These are phyloP conservation scores for Suhomyces bokatorum DNA, from an alignment of 1,139 yeast species.

Conservation along the genomic window DNA sequence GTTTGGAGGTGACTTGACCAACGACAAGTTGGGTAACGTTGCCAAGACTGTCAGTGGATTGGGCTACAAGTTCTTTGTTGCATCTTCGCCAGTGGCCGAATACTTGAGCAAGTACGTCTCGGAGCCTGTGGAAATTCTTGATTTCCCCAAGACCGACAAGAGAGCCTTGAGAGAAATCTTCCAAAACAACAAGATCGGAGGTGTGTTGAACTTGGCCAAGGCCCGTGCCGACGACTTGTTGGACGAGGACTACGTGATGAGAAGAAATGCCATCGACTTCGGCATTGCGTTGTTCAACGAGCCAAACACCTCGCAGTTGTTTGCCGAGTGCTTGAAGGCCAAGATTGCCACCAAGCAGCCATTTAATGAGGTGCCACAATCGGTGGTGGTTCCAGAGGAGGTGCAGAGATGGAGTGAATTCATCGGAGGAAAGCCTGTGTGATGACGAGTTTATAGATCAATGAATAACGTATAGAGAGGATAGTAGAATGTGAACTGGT, in stretches of 20 bases:
- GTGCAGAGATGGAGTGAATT: constrained; percentile 96
- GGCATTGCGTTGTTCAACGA: constrained; percentile 95
- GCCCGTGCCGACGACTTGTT: constrained; percentile 81
- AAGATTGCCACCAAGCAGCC: constrained; percentile 62
- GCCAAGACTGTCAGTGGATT: constrained; percentile 68
- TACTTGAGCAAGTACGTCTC: constrained; percentile 57
- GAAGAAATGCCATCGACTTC: constrained; percentile 98
- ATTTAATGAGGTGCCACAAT: constrained; percentile 42
- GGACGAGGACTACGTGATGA: constrained; percentile 94
- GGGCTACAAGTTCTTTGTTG: constrained; percentile 81
- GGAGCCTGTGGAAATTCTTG: constrained; percentile 64
- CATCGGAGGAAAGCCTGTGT: constrained; percentile 88
- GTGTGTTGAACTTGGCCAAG: constrained; percentile 88
- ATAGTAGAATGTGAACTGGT: no score
- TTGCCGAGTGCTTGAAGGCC: constrained; percentile 77
- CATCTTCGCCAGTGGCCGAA: constrained; percentile 67
- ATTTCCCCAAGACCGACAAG: constrained; percentile 90
- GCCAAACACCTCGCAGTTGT: constrained; percentile 86
- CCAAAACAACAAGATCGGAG: constrained; percentile 77
- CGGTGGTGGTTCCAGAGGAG: constrained; percentile 71
- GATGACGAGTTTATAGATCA: constrained; percentile 14
- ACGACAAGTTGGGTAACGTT: constrained; percentile 69
- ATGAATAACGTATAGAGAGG: constrained; percentile 4
- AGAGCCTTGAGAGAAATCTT: constrained; percentile 90
- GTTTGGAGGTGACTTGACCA: constrained; percentile 88